These are phyloP conservation scores for Flaveria brownii DNA, from an alignment of 129 eudicot species.

Conservation along the genomic window DNA sequence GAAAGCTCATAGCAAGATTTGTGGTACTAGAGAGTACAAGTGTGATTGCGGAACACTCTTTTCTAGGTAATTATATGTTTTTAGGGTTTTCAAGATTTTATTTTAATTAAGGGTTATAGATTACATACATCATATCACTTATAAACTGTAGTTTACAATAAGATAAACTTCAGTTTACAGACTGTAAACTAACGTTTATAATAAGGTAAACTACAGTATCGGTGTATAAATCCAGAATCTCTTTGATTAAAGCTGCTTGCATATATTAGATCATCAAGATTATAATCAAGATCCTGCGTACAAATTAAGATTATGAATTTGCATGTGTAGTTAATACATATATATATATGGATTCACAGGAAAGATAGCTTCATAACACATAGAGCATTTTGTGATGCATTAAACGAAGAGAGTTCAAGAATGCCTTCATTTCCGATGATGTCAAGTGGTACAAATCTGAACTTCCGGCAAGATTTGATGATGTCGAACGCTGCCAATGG, in stretches of 20 bases:
- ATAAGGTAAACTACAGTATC: too few relatives aligned
- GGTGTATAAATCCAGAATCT: too few relatives aligned
- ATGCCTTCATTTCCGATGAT: conserved; percentile 44
- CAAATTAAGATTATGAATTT: too few relatives aligned
- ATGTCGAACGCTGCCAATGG: conserved; percentile 35
- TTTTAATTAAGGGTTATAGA: conserved; percentile 1
- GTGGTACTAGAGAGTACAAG: conserved; percentile 94
- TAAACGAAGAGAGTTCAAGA: conserved; percentile 68
- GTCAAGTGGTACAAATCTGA: conserved; percentile 43
- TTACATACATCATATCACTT: not conserved
- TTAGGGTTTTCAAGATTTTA: not conserved
- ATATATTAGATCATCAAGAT: too few relatives aligned
- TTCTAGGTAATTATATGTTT: conserved; percentile 52
- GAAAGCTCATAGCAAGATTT: conserved; percentile 90
- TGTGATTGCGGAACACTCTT: conserved; percentile 93
- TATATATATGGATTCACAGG: conserved; percentile 34
- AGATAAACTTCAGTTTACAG: too few relatives aligned
- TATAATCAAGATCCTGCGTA: too few relatives aligned
- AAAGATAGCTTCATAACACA: conserved; percentile 91
- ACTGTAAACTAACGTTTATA: too few relatives aligned
- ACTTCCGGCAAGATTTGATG: conserved; percentile 48
- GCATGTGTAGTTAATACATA: too few relatives aligned
- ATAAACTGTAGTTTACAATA: not conserved
- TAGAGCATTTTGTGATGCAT: conserved; percentile 85
- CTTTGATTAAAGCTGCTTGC: too few relatives aligned